Evolutionary conservation across 805 yeast genomes (phyloP).

Genomic region (Ogataea populi-albae): DNA sequence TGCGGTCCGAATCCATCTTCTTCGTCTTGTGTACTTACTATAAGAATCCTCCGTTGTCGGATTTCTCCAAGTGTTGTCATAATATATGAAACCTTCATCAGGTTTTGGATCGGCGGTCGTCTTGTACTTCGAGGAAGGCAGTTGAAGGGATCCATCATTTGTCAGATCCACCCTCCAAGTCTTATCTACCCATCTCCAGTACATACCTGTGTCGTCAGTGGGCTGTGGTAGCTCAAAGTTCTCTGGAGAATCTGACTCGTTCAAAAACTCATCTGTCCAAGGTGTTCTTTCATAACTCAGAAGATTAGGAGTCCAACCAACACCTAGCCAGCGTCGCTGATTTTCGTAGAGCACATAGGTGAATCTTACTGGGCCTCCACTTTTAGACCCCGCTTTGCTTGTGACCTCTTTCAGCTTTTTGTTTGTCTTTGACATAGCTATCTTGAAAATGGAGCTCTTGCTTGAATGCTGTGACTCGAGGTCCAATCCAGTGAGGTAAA

Average conservation of each 20-base stretch:
- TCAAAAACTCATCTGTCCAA: conserved; percentile 95
- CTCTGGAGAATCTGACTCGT: conserved; percentile 77
- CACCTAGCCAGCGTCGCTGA: conserved; percentile 95
- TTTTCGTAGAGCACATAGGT: conserved; percentile 92
- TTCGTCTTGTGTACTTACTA: conserved; percentile 86
- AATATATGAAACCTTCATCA: conserved; percentile 85
- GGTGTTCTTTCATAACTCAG: conserved; percentile 91
- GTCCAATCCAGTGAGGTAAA: conserved; percentile 85
- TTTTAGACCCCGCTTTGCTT: conserved; percentile 14
- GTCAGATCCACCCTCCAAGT: conserved; percentile 89
- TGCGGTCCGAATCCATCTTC: conserved; percentile 96
- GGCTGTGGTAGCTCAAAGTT: conserved; percentile 78
- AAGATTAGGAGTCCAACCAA: conserved; percentile 95
- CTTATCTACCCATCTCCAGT: conserved; percentile 94
- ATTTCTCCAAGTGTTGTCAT: conserved; percentile 91
- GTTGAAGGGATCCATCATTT: conserved; percentile 79
- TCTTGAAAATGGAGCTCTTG: conserved; percentile 44
- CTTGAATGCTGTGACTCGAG: conserved; percentile 40
- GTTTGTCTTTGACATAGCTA: conserved; percentile 54
- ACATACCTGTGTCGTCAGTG: conserved; percentile 61
- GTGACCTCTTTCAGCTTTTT: conserved; percentile 31
- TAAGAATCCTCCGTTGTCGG: conserved; percentile 86
- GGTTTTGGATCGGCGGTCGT: conserved; percentile 67
- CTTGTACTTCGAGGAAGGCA: conserved; percentile 57
- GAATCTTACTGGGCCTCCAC: conserved; percentile 58